Evolutionary conservation across 2,329 filamentous ascomycete genomes (phyloP), one percentile per base, ranked within the genome.

Genomic region (Alternaria triticimaculans): DNA sequence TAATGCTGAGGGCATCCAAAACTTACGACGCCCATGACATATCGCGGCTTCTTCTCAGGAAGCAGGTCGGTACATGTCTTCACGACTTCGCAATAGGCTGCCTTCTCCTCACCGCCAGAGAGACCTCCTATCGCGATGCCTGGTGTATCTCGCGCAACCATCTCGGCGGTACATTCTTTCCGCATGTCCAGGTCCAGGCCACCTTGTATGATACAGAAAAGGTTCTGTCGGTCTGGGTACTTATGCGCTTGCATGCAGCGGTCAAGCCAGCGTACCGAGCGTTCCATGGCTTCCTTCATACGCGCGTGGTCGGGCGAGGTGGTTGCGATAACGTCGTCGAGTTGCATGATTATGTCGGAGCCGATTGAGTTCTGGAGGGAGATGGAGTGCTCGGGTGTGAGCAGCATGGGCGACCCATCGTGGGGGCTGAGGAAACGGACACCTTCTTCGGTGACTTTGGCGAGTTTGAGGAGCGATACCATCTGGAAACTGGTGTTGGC

Each of bases 161-260:
- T 99, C 76, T 92, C 90, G 54, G 84, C 83, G 69, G 92, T 95
- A 82, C 96, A 99, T 78, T 95, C 87, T 65, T 86, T 87, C 21
- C 96, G 88, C 85, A 99, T 88, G 1, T 94, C 92, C 5, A 97
- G 83, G 80, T 99, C 94, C 9, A 99, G 84, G 0, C 96, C 96
- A 65, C 96, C 96, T 81, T 99, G 96, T 70, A 99, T 97, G 76
- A 99, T 99, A 81, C 96, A 99, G 81, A 99, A 99, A 6, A 99
- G 86, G 74, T 97, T 99, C 80, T 99, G 96, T 2, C 85, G 86
- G 28, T 90, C 87, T 0, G 94, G 92, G 60, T 94, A 91, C 76
- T 90, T 88, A 84, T 99, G 96, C 5, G 94, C 94, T 11, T 89
- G 89, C 44, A 98, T 95, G 80, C 96, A 99, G 58, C 96, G 89